Conservation (phyloP, 257 asterid genomes). For the Dorcoceras hygrometricum region DNA sequence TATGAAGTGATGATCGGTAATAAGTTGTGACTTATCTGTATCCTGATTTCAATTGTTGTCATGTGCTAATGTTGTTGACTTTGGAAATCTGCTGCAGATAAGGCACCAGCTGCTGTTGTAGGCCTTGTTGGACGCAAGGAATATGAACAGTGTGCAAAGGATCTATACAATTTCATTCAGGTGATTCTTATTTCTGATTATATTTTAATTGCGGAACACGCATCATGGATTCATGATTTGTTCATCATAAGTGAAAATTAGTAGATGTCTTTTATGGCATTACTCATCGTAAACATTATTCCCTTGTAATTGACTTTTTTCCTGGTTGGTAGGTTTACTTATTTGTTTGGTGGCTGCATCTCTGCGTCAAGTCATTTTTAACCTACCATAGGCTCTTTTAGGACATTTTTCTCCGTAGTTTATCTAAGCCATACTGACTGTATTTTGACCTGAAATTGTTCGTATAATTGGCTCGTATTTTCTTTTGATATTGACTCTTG, state of each 20-base stretch:
- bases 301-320: not conserved
- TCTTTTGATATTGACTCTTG: no score
- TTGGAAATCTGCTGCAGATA: constrained; percentile 51
- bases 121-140: constrained; percentile 90
- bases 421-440: no score
- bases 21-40: constrained; percentile 10
- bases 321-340: not conserved
- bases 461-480: no score
- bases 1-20: constrained; percentile 75
- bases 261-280: not conserved
- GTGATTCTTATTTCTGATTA: constrained; percentile 36
- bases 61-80: constrained; percentile 17
- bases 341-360: no score
- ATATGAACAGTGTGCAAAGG: constrained; percentile 85
- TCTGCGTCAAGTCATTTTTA: no score
- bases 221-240: not conserved
- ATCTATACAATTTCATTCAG: constrained; percentile 94
- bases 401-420: no score
- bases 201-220: not conserved
- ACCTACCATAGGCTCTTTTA: no score
- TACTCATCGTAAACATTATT: not conserved
- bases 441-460: no score
- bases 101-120: constrained; percentile 87
- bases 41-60: constrained; percentile 7
- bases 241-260: not conserved